Evolutionary conservation across 352 stramenopile species (phyloP), one percentile per base, ranked within the genome.

Genomic region (Blastocystis sp.): DNA sequence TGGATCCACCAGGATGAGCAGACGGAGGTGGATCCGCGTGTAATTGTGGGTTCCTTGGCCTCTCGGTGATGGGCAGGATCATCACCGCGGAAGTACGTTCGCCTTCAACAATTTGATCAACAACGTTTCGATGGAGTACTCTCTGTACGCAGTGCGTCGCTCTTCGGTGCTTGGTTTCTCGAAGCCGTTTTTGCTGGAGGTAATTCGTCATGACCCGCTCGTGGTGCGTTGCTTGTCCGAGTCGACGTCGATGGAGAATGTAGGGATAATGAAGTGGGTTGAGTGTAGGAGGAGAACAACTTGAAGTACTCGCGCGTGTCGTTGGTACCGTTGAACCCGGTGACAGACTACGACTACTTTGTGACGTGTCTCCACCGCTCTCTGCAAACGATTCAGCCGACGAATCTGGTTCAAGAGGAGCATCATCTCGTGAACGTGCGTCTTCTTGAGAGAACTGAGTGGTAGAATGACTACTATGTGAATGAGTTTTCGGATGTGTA

Each of bases 301-400:
- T 51, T 75, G 46, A 54, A 81, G 46, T 81, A 81, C 53, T 64
- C 46, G 9, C 49, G 69, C n/a, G 40, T 81, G 16, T 34, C 24
- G 18, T 14, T 81, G 0, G 44, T 81, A 42, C 69, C 69, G 9
- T 21, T 81, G 4, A 81, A 81, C 29, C 18, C 44, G n/a, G 69
- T 81, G 21, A 65, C 42, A 11, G 69, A 81, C 27, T 81, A 81
- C 40, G 69, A 81, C 36, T 81, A 81, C 36, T 81, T 81, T 29
- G 24, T 61, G 14, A 48, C 69, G 18, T 54, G 46, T 34, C 36
- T 81, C 8, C 38, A 81, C 38, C 32, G 40, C 1, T 61, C 69
- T 4, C n/a, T 81, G 8, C 24, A 81, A 36, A 32, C 32, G 4
- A 81, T 81, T 21, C 48, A 42, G 2, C 69, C 69, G 34, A 81